These are phyloP conservation scores for Hibiscus syriacus DNA, from an alignment of 345 rosid species.

Conservation along the genomic window DNA sequence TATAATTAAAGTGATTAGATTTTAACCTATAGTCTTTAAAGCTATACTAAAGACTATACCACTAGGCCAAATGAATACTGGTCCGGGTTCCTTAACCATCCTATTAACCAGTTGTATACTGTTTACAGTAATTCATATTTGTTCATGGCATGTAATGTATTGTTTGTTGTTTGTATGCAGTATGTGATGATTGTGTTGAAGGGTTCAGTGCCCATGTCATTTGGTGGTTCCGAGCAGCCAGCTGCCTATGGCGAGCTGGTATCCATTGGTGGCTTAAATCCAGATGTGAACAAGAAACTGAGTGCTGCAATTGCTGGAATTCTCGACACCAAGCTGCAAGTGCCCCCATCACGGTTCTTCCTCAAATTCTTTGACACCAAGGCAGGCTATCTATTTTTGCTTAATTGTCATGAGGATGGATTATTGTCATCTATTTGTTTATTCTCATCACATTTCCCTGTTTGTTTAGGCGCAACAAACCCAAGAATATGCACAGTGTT, in stretches of 20 bases:
- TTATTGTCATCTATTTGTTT: slow-evolving; percentile 23
- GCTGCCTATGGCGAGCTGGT: slow-evolving; percentile 93
- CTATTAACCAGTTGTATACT: background rate
- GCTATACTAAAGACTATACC: no score
- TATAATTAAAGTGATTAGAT: no score
- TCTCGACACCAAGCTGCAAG: slow-evolving; percentile 72
- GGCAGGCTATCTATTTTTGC: slow-evolving; percentile 41
- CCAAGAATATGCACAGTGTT: slow-evolving; percentile 99
- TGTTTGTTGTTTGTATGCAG: slow-evolving; percentile 32
- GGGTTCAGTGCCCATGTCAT: slow-evolving; percentile 89
- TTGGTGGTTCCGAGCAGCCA: slow-evolving; percentile 91
- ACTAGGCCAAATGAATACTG: no score
- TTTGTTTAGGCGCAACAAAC: slow-evolving; percentile 91
- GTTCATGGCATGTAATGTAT: background rate
- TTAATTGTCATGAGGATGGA: slow-evolving; percentile 14
- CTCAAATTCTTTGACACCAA: slow-evolving; percentile 85
- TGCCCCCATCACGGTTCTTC: slow-evolving; percentile 83
- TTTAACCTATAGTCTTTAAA: no score
- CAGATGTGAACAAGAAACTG: slow-evolving; percentile 80
- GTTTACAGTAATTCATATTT: background rate
- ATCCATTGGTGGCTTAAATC: slow-evolving; percentile 79
- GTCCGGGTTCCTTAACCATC: no score
- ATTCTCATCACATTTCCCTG: slow-evolving; percentile 57
- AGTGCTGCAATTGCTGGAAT: slow-evolving; percentile 68
- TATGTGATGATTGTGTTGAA: slow-evolving; percentile 96